phyloP scores from a whole-genome alignment of 345 rosid species.

The Cardamine occulta region DNA sequence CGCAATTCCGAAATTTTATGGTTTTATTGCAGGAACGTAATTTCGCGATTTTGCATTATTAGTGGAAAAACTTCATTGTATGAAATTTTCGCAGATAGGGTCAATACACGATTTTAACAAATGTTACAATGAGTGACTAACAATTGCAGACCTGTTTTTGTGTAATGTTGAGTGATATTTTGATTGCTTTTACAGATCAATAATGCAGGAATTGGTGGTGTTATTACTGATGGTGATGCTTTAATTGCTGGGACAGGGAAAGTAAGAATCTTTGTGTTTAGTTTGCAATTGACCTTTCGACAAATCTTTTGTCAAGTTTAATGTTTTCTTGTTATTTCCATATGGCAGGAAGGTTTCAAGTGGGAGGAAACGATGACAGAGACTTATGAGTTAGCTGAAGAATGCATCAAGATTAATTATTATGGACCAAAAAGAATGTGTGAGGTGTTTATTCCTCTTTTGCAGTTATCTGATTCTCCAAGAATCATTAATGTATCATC shows the following conservation, averaged over 20 bases:
- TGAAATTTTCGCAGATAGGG: too few relatives aligned
- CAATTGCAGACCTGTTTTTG: background rate
- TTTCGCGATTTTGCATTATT: too few relatives aligned
- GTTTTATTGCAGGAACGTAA: too few relatives aligned
- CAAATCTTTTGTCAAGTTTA: background rate
- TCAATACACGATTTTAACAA: too few relatives aligned
- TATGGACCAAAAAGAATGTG: constrained; percentile 59
- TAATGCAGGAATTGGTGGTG: constrained; percentile 57
- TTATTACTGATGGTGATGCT: constrained; percentile 32
- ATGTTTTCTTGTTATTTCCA: background rate
- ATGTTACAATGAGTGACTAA: too few relatives aligned
- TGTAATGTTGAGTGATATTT: background rate
- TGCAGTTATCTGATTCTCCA: constrained; percentile 52
- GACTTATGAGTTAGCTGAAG: constrained; percentile 45
- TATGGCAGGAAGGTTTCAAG: constrained; percentile 36
- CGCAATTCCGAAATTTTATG: too few relatives aligned
- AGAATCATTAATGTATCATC: constrained; percentile 61
- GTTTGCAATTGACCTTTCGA: background rate
- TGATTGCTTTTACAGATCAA: constrained; percentile 47
- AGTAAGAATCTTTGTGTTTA: constrained; percentile 29
- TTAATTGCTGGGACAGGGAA: constrained; percentile 26
- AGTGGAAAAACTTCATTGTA: too few relatives aligned
- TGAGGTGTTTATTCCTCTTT: constrained; percentile 52
- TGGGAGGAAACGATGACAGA: constrained; percentile 39
- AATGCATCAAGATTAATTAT: constrained; percentile 56